phyloP scores from a whole-genome alignment of 208 protist genomes.

The Vickermania ingenoplastis region DNA sequence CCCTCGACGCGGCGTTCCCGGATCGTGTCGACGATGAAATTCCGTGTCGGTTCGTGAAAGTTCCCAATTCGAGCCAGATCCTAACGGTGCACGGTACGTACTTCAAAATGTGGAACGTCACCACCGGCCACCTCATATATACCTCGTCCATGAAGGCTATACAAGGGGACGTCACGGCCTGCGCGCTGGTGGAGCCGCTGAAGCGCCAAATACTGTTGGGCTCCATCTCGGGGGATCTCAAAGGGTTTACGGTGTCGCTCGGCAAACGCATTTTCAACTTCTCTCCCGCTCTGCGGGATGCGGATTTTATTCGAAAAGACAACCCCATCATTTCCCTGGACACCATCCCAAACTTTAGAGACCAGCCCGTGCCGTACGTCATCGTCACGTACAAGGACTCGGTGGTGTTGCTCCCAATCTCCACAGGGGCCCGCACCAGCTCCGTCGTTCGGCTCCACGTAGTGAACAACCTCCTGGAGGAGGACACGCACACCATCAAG shows the following conservation, averaged over 20 bases:
- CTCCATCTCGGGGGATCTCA: constrained; percentile 35
- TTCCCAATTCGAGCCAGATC: constrained; percentile 18
- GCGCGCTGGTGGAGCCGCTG: constrained; percentile 25
- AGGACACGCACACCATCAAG: constrained; percentile 6
- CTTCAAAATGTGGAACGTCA: constrained; percentile 28
- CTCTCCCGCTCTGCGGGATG: constrained; percentile 8
- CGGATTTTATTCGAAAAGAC: constrained; percentile 1
- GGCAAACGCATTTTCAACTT: constrained; percentile 22
- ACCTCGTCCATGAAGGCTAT: constrained; percentile 14
- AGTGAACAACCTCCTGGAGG: constrained; percentile 9
- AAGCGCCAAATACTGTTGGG: constrained; percentile 30
- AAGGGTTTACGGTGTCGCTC: constrained; percentile 28
- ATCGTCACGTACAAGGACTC: constrained; percentile 19
- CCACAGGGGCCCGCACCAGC: constrained; percentile 6
- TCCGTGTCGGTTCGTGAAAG: constrained; percentile 36
- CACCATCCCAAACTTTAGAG: constrained; percentile 22
- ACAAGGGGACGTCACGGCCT: constrained; percentile 23
- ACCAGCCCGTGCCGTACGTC: constrained; percentile 18
- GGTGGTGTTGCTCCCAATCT: constrained; percentile 18
- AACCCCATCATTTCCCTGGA: constrained; percentile 27
- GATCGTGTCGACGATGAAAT: constrained; percentile 28
- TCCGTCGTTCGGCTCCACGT: constrained; percentile 15
- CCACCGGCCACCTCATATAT: constrained; percentile 25
- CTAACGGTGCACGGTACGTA: constrained; percentile 33
- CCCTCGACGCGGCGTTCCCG: constrained; percentile 14